Evolutionary conservation across 257 asterid species (phyloP), one percentile per base, ranked within the genome.

Genomic region (Nicotiana obtusifolia): DNA sequence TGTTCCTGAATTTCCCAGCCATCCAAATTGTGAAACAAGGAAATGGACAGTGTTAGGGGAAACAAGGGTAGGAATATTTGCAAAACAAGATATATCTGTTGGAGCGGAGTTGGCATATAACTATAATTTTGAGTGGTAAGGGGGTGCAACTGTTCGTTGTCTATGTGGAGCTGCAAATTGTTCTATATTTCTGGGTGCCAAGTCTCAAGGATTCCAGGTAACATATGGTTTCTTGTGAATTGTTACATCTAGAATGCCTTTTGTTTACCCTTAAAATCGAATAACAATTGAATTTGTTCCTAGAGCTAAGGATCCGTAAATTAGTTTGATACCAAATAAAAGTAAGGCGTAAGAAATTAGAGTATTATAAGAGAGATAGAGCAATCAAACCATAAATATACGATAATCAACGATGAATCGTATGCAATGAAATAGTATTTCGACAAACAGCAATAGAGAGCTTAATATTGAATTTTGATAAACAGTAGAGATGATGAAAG

Each of bases 171-270:
- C 99, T 41, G 88, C 93, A 66, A 91, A 91, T 84, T 95, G 99
- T 87, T 94, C 97, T 62, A 81, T 90, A 80, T 95, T 92, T 89
- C 98, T 95, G 79, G 98, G 98, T 79, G 98, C 97, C 84, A 94
- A 92, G 87, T 95, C 99, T 87, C 97, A 92, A 73, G 97, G 97
- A 84, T 95, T 95, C 89, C 97, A 90, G 97, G 99, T 94, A 80
- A 80, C 80, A 65, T 69, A 37, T 26, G n/a, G 17, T 69, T 69
- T 69, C 57, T 37, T 37, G 59, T 67, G 61, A 77, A 78, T 56
- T 11, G 52, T 26, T 19, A 20, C 62, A 61, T 41, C 31, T 24
- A 16, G 75, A 33, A 35, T n/a, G 13, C n/a, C n/a, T n/a, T n/a
- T n/a, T n/a, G n/a, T n/a, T n/a, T n/a, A n/a, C n/a, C n/a, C n/a